Evolutionary conservation across 1,284 basidiomycete species (phyloP).

Genomic region (Ceratobasidium sp.): DNA sequence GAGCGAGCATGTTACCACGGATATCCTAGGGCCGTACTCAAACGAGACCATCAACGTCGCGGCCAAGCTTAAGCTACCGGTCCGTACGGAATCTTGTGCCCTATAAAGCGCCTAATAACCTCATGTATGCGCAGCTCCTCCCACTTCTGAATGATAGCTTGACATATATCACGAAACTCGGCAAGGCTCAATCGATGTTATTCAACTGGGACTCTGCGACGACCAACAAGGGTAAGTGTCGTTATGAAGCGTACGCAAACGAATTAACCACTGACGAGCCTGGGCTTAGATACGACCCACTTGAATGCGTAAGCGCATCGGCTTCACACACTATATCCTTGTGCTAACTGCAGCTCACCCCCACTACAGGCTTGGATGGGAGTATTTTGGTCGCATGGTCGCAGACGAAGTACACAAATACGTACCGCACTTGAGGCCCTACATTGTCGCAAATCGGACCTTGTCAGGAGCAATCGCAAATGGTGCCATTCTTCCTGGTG

Average conservation of each 20-base stretch:
- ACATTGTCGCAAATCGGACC: conserved; percentile 11
- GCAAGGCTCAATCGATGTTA: conserved; percentile 27
- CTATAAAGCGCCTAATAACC: background rate
- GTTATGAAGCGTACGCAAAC: background rate
- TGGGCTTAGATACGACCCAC: conserved; percentile 25
- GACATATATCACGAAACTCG: conserved; percentile 23
- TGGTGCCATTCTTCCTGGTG: conserved; percentile 20
- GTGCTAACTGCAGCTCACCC: too few relatives aligned
- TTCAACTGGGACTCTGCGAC: conserved; percentile 32
- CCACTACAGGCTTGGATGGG: conserved; percentile 30
- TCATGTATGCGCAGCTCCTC: conserved; percentile 19
- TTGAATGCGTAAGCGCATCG: conserved; percentile 9
- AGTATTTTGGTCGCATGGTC: conserved; percentile 34
- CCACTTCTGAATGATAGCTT: conserved; percentile 31
- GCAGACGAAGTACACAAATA: conserved; percentile 24
- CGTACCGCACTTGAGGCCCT: conserved; percentile 12
- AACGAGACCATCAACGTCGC: conserved; percentile 34
- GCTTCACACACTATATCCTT: too few relatives aligned
- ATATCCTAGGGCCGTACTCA: conserved; percentile 32
- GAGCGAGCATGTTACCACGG: conserved; percentile 25
- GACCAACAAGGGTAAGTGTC: conserved; percentile 15
- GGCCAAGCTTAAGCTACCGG: conserved; percentile 19
- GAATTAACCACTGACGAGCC: background rate
- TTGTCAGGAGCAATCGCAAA: conserved; percentile 26
- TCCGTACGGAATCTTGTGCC: background rate